Evolutionary conservation across 306 rosid genomes (phyloP), one percentile per base, ranked within the genome.

Genomic region (Cucurbita moschata): DNA sequence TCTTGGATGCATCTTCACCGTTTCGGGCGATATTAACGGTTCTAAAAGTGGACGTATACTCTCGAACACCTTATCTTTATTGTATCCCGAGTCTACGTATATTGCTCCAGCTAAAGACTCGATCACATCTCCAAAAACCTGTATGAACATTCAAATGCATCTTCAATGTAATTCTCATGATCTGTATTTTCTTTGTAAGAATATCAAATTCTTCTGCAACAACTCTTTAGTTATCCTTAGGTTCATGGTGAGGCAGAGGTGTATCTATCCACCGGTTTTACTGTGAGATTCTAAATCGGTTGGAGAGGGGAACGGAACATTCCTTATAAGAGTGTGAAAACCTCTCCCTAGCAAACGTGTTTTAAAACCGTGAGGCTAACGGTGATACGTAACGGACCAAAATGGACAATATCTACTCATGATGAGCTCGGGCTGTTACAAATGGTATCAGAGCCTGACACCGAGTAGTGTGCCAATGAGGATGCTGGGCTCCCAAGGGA

Each of bases 81-180:
- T 39, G 81, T 79, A 88, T 18, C 86, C 86, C 0, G 98, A 88
- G 75, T 92, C 96, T 10, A 92, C 90, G 26, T 79, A 74, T 61
- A 92, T 84, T 54, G 98, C 96, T 61, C 96, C 96, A 10, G 90
- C 96, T 49, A 92, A 58, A 80, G 98, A 90, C 82, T 92, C 96
- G 2, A 92, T 81, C 5, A 92, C 76, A 78, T 92, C 98, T 53
- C 86, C 96, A 30, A 92, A 90, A 35, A 90, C 98, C 96, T 92
- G 61, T 62, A 62, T 38, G 68, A 38, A 62, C 18, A 62, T 68
- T 53, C 65, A 67, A 62, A 78, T 21, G 15, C 42, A 58, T 69
- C 75, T 65, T 53, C 66, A 72, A 58, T 13, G 60, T 5, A 21
- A 72, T 57, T 50, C 39, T 8, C 14, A 35, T 60, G 37, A 47